These are phyloP conservation scores for Gliomastix tumulicola DNA, from an alignment of 2,329 filamentous ascomycete species.

Conservation along the genomic window DNA sequence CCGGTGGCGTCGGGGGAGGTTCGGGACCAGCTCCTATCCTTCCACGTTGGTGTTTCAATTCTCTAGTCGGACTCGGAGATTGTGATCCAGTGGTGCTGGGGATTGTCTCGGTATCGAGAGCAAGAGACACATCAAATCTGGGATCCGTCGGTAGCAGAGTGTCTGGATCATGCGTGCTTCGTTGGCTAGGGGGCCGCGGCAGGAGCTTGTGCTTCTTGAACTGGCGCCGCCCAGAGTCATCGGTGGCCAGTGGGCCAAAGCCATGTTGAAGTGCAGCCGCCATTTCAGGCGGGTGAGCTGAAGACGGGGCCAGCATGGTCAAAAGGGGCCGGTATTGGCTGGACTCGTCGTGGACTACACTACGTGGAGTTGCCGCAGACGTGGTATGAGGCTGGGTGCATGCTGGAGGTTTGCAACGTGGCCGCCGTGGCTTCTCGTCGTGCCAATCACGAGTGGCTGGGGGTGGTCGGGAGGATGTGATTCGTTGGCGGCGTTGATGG, in stretches of 20 bases:
- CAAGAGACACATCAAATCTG: slow-evolving; percentile 13
- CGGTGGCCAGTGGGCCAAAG: slow-evolving; percentile 15
- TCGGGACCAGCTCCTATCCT: slow-evolving; percentile 37
- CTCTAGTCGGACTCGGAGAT: slow-evolving; percentile 28
- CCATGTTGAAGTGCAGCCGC: slow-evolving; percentile 19
- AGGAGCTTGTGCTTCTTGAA: slow-evolving; percentile 40
- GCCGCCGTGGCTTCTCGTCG: no score
- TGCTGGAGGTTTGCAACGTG: no score
- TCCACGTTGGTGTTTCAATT: slow-evolving; percentile 31
- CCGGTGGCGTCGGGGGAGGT: slow-evolving; percentile 56
- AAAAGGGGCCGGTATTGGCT: not conserved
- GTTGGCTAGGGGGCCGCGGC: slow-evolving; percentile 24
- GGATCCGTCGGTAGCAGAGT: slow-evolving; percentile 13
- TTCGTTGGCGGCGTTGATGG: no score
- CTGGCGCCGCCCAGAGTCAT: slow-evolving; percentile 22
- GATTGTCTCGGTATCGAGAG: slow-evolving; percentile 19
- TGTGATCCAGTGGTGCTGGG: slow-evolving; percentile 19
- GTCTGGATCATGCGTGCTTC: slow-evolving; percentile 10
- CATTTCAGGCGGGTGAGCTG: slow-evolving; percentile 22
- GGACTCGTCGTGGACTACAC: not conserved
- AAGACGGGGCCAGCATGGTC: slow-evolving; percentile 3
- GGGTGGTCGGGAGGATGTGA: no score
- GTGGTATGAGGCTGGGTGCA: not conserved
- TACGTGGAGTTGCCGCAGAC: not conserved
- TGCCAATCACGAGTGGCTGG: no score